phyloP scores from a whole-genome alignment of 306 rosid species.

The Prunus armeniaca region DNA sequence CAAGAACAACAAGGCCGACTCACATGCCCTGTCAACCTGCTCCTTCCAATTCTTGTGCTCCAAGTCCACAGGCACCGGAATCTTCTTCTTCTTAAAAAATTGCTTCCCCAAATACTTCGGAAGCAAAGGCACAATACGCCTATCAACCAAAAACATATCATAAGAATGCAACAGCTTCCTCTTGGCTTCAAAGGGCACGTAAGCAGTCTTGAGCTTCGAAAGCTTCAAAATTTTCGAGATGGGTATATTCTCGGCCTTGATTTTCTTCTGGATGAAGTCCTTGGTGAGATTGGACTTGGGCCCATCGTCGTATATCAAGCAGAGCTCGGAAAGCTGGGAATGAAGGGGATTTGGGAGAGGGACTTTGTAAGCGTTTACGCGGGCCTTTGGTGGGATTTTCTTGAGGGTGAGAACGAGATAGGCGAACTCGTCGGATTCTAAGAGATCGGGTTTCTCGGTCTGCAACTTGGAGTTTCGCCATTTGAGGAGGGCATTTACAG shows the following conservation, averaged over 20 bases:
- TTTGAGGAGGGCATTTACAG: conserved; percentile 59
- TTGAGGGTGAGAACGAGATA: conserved; percentile 59
- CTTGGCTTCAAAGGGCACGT: conserved; percentile 67
- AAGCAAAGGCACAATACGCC: conserved; percentile 44
- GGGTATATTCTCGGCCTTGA: conserved; percentile 52
- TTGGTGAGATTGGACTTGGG: conserved; percentile 48
- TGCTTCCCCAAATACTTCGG: conserved; percentile 63
- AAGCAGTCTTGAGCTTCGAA: conserved; percentile 65
- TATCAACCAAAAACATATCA: conserved; percentile 64
- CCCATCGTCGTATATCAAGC: conserved; percentile 74
- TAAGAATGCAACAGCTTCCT: conserved; percentile 64
- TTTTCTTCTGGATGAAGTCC: conserved; percentile 41
- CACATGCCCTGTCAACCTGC: conserved; percentile 54
- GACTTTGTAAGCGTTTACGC: conserved; percentile 59
- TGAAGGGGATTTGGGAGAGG: conserved; percentile 57
- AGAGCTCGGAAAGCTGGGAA: conserved; percentile 47
- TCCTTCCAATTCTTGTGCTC: conserved; percentile 72
- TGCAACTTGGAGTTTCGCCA: conserved; percentile 47
- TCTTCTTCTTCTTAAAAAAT: conserved; percentile 73
- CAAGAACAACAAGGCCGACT: conserved; percentile 49
- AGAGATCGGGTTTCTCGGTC: conserved; percentile 51
- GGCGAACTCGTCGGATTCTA: conserved; percentile 54
- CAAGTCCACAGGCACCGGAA: conserved; percentile 77
- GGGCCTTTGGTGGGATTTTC: conserved; percentile 53
- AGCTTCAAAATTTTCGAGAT: conserved; percentile 54